Base-by-base conservation (phyloP, 2,329 filamentous ascomycete genomes). In the Pezicula neosporulosa region DNA sequence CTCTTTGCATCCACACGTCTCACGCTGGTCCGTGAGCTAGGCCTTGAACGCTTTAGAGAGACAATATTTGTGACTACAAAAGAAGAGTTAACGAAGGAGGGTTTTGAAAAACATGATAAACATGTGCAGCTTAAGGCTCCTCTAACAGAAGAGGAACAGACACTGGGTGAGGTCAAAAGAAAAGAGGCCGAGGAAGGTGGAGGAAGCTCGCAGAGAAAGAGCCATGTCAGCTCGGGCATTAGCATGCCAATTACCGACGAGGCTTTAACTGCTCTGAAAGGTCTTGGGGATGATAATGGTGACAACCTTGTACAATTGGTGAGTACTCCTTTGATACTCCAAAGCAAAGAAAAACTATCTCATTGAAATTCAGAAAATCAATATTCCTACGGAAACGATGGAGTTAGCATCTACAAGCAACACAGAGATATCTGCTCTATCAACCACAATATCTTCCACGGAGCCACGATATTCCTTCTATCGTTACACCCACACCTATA, bases 391-490 rank as follows among this genome's bases (percentile, higher is more conserved):
- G 27, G 89, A 94, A 70, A 79, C 77, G 3, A 78, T 93, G 58
- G 82, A 86, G 62, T 77, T 93, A 10, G 82, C 78, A 3, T 73
- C 76, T 1, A 68, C 69, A 9, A 69, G 74, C 1, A 76, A 79
- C 1, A 73, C 78, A 16, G 76, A 78, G 6, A 80, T 89, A 21
- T 57, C 74, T 19, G 77, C 82, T 33, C 78, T 93, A 4, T 71
- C 79, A 0, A 64, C 69, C 4, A 70, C 72, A 19, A 89, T 95
- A 55, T 86, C 86, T 6, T 58, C 77, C 9, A 77, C 76, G 18
- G 86, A 90, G 67, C 89, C 89, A 4, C 79, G 89, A 41, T 93
- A 90, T 68, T 86, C 85, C 6, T 90, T 94, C 66, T 94, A 86
- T 75, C 79, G 85, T 27, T 88, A 84, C 67, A 73, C 69, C 12